These are phyloP conservation scores for Rhizopus stolonifer DNA, from an alignment of 371 early-diverging fungal genomes.

Conservation along the genomic window DNA sequence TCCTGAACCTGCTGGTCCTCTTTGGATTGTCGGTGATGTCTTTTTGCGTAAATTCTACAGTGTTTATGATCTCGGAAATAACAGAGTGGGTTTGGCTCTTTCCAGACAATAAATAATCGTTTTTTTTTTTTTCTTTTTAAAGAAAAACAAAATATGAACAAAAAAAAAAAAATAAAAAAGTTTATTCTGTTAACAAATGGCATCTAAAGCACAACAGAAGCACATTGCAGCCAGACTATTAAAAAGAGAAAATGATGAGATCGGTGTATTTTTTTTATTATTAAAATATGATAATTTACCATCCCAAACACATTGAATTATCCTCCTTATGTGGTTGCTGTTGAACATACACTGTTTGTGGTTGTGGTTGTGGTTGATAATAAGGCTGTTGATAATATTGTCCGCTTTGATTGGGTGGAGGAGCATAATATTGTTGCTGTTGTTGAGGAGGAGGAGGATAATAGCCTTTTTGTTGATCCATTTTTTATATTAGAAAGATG, in stretches of 20 bases:
- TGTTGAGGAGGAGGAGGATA: constrained; percentile 1
- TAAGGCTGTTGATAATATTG: constrained; percentile 50
- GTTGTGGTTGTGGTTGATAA: constrained; percentile 23
- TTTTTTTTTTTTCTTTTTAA: no score
- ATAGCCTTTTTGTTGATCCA: no score
- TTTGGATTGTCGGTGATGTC: constrained; percentile 83
- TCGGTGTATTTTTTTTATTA: not conserved
- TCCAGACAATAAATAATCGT: no score
- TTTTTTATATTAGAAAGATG: no score
- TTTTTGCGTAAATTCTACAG: constrained; percentile 92
- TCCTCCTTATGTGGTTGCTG: constrained; percentile 29
- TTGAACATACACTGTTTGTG: constrained; percentile 33
- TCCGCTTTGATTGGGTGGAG: constrained; percentile 94
- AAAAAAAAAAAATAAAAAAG: not conserved
- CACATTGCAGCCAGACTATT: constrained; percentile 44
- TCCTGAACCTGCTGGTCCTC: constrained; percentile 60
- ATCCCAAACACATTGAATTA: constrained; percentile 39
- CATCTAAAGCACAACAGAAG: constrained; percentile 48
- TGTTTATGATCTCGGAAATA: constrained; percentile 84
- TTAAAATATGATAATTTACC: constrained; percentile 20
- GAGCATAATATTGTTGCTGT: constrained; percentile 15
- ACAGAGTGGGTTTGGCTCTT: constrained; percentile 79
- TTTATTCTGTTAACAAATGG: constrained; percentile 15
- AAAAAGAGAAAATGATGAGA: not conserved
- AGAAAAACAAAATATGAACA: not conserved